Base-by-base conservation (phyloP, 768 basidiomycete species). In the Russula brevipes region DNA sequence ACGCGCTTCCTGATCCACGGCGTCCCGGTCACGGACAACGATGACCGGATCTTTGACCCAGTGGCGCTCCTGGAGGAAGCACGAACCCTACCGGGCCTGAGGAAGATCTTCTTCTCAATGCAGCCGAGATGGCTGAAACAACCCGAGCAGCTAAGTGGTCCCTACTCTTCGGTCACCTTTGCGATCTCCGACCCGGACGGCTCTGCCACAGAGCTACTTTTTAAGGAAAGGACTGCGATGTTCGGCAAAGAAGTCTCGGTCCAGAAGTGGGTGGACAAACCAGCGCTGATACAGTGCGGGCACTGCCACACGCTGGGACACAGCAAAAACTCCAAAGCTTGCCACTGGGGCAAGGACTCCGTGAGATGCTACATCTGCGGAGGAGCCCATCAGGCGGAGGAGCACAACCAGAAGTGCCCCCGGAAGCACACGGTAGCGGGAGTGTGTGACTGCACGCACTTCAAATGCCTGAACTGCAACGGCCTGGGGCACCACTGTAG, bases 91-190 rank as follows among this genome's bases (percentile, higher is more conserved):
- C 51, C 35, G 5, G 9, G 51, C 4, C 17, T 52, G 0, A 36
- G 2, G 11, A 36, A 6, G 0, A 10, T 5, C 0, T 5, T n/a
- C 51, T 52, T 52, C 2, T 2, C 51, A 0, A 52, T 52, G 51
- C 1, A 2, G 0, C 51, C 51, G 5, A 11, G 51, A 2, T 52
- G 51, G 51, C 35, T 52, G 0, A 52, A 36, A 5, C 51, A 7
- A 4, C 1, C 5, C 2, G 35, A 52, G 0, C 6, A 17, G 1
- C 35, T 52, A 0, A 3, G 2, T 0, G 0, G 16, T 0, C 12
- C n/a, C 0, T 54, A 54, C 5, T 39, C 38, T 0, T 12, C 53
- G 1, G 14, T 54, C 11, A 53, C 52, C 11, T 38, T 53, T 4
- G 52, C 36, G 0, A 39, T 53, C 52, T 53, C 36, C 0, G 52